A percentile compares a stretch with the other conserved stretches of the same genome.
Conservation (phyloP, 345 rosid species). For the Lepidium didymum region DNA sequence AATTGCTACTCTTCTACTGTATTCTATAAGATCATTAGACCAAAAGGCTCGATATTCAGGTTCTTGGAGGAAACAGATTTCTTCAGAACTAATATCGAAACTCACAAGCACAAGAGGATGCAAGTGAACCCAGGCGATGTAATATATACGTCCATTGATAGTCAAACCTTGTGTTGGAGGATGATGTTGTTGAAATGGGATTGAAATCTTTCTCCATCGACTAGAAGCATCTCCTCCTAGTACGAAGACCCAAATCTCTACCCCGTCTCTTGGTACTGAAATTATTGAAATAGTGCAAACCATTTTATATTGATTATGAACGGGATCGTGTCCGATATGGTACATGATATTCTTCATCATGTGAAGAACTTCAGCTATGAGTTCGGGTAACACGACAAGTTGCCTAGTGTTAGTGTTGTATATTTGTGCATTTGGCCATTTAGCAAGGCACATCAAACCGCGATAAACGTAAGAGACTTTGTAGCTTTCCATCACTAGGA, state of each 20-base stretch:
- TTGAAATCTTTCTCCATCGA: conserved; percentile 1
- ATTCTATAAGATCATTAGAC: no score
- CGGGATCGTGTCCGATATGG: not conserved
- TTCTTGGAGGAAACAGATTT: no score
- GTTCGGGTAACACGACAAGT: conserved; percentile 4
- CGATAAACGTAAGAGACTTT: not conserved
- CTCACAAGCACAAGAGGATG: no score
- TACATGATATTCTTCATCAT: not conserved
- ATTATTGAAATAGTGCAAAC: not conserved
- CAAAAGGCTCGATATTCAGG: no score
- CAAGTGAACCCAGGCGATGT: not conserved
- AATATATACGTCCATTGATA: not conserved
- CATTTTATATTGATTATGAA: conserved; percentile 12
- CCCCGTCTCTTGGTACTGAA: not conserved
- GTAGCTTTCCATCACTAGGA: not conserved
- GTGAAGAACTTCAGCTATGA: not conserved
- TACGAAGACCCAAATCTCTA: conserved; percentile 8
- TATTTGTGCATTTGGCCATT: not conserved
- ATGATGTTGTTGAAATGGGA: not conserved
- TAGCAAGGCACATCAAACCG: not conserved
- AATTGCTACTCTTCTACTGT: no score
- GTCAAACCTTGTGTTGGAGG: not conserved
- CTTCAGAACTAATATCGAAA: no score
- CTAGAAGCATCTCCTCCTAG: not conserved
- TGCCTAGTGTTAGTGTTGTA: conserved; percentile 7